A percentile compares a stretch with the other conserved stretches of the same genome.
Conservation (phyloP, 495 filamentous ascomycete genomes). For the Apiosordaria backusii region DNA sequence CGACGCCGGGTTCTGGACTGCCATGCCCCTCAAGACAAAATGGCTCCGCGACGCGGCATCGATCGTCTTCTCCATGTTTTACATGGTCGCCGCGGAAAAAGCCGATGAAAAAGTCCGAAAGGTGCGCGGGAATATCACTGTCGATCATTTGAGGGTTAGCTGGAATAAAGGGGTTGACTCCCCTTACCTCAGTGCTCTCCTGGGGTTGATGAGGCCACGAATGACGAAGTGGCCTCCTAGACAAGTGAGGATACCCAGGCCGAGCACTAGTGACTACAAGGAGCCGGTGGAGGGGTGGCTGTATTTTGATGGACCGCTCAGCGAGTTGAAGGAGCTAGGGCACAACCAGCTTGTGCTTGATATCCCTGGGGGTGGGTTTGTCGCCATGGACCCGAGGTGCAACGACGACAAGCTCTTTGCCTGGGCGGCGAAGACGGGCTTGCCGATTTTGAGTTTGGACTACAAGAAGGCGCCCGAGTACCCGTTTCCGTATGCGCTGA, state of each 20-base stretch:
- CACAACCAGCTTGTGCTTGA: constrained; percentile 82
- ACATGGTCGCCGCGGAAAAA: constrained; percentile 86
- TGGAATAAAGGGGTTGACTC: constrained; percentile 87
- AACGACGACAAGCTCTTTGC: constrained; percentile 89
- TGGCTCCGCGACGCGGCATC: constrained; percentile 79
- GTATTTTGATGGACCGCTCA: constrained; percentile 87
- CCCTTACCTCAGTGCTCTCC: constrained; percentile 71
- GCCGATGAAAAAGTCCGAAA: constrained; percentile 97
- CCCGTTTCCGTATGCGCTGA: constrained; percentile 91
- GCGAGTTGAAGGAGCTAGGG: constrained; percentile 56
- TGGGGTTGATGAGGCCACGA: constrained; percentile 68
- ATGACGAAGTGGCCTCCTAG: constrained; percentile 75
- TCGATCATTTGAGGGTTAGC: constrained; percentile 87
- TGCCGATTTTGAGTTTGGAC: constrained; percentile 85
- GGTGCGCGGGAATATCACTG: constrained; percentile 76
- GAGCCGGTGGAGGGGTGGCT: constrained; percentile 85
- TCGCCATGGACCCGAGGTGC: constrained; percentile 87
- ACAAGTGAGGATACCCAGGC: constrained; percentile 77
- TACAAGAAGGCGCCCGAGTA: constrained; percentile 94
- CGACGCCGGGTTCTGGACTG: constrained; percentile 97
- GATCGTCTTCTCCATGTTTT: constrained; percentile 80
- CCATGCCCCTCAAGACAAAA: constrained; percentile 82
- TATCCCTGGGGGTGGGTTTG: constrained; percentile 91
- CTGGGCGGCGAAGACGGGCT: constrained; percentile 80
- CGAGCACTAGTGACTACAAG: constrained; percentile 69